These are phyloP conservation scores for Gentiana straminea DNA, from an alignment of 257 asterid genomes.

Conservation along the genomic window DNA sequence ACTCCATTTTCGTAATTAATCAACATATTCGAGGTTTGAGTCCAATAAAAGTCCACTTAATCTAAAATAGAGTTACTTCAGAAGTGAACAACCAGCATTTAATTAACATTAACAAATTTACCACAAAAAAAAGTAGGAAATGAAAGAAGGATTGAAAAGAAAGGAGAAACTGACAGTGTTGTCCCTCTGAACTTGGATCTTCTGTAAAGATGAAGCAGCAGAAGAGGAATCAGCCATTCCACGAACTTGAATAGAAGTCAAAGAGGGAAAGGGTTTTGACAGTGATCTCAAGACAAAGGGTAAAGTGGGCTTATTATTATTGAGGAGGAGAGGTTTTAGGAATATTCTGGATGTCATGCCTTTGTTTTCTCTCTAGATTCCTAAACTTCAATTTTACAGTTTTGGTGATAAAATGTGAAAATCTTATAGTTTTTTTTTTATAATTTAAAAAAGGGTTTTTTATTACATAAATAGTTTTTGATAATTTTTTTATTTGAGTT, in stretches of 20 bases:
- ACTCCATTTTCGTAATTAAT: no score
- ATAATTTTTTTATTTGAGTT: no score
- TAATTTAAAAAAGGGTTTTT: no score
- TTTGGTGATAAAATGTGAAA: no score
- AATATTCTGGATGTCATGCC: conserved; percentile 19
- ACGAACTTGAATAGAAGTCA: conserved; percentile 30
- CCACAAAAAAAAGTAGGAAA: not conserved
- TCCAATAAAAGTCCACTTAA: no score
- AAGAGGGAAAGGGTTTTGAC: conserved; percentile 12
- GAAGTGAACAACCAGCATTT: not conserved
- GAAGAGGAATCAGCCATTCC: conserved; percentile 64
- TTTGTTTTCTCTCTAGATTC: no score
- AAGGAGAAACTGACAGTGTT: conserved; percentile 32
- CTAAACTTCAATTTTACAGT: no score
- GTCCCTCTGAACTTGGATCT: conserved; percentile 74
- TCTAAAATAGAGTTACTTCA: no score
- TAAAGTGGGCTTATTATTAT: conserved; percentile 6
- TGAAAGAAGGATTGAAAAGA: not conserved
- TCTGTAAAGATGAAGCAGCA: conserved; percentile 59
- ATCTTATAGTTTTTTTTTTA: no score
- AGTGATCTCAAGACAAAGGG: conserved; percentile 12
- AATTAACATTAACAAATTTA: not conserved
- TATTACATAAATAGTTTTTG: no score
- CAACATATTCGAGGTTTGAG: no score
- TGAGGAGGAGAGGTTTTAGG: conserved; percentile 13